Conservation (phyloP, 176 grass and related monocot species). For the Calamus simplicifolius region DNA sequence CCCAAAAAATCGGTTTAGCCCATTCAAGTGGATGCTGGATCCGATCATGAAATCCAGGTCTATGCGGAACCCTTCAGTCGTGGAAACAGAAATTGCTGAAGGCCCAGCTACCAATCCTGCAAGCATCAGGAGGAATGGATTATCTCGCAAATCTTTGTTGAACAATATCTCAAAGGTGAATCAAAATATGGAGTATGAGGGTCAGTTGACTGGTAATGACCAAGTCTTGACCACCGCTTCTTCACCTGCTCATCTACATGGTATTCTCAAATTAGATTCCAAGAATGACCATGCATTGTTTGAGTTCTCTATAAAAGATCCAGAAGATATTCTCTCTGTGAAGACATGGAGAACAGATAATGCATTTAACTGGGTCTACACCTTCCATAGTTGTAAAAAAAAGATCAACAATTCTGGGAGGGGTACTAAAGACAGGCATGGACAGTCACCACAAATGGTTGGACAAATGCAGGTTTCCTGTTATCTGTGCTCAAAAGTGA, state of each 20-base stretch:
- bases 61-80: constrained; percentile 31
- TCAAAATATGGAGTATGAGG: constrained; percentile 15
- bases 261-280: constrained; percentile 62
- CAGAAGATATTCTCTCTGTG: constrained; percentile 61
- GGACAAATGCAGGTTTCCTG: constrained; percentile 97
- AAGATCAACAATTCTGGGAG: constrained; percentile 44
- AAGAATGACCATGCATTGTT: constrained; percentile 46
- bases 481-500: constrained; percentile 72
- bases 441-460: constrained; percentile 49
- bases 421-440: constrained; percentile 41
- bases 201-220: constrained; percentile 21
- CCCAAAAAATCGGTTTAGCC: constrained; percentile 46
- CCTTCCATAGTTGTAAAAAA: constrained; percentile 72
- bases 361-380: constrained; percentile 87
- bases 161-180: constrained; percentile 42
- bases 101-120: constrained; percentile 1
- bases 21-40: constrained; percentile 71
- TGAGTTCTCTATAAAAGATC: constrained; percentile 51
- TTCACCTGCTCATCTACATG: constrained; percentile 72
- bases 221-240: constrained; percentile 20
- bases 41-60: constrained; percentile 90
- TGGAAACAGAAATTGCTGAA: constrained; percentile 31
- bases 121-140: constrained; percentile 24
- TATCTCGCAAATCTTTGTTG: constrained; percentile 56
- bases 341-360: constrained; percentile 68